Conservation (phyloP, 352 stramenopile species). For the Phytophthora capsici region DNA sequence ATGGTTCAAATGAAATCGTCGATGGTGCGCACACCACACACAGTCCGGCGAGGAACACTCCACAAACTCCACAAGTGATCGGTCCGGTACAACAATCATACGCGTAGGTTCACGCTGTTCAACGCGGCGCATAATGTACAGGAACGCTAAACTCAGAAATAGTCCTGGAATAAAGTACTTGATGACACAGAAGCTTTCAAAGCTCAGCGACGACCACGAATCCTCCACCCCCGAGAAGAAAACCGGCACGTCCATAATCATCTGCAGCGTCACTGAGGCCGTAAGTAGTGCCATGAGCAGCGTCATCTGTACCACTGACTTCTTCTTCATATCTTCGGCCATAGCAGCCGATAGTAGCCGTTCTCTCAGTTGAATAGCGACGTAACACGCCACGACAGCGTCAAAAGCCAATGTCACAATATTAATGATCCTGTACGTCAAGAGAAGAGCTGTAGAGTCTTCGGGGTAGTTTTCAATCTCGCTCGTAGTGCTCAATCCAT, state of each 20-base stretch:
- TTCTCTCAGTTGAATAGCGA: slow-evolving; percentile 52
- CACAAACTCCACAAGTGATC: slow-evolving; percentile 72
- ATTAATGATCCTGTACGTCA: slow-evolving; percentile 52
- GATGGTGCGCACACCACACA: slow-evolving; percentile 78
- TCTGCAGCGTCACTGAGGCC: slow-evolving; percentile 50
- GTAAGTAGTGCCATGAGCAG: slow-evolving; percentile 58
- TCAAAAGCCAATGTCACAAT: slow-evolving; percentile 55
- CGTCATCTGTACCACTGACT: slow-evolving; percentile 76
- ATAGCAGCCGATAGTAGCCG: slow-evolving; percentile 66
- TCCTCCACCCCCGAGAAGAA: slow-evolving; percentile 34
- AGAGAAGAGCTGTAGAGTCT: slow-evolving; percentile 30
- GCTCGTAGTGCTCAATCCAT: slow-evolving; percentile 23
- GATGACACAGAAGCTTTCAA: slow-evolving; percentile 50
- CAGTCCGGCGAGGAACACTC: slow-evolving; percentile 71
- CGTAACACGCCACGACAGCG: slow-evolving; percentile 44
- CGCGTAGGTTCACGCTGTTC: slow-evolving; percentile 64
- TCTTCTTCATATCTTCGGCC: slow-evolving; percentile 78
- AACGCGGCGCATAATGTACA: slow-evolving; percentile 81
- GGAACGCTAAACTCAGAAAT: slow-evolving; percentile 62
- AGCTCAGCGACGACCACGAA: slow-evolving; percentile 40
- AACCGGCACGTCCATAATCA: slow-evolving; percentile 59
- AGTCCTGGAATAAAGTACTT: slow-evolving; percentile 63
- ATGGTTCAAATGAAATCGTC: slow-evolving; percentile 61
- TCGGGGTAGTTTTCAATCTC: slow-evolving; percentile 34
- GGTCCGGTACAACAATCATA: slow-evolving; percentile 55